Evolutionary conservation across 345 rosid species (phyloP), one percentile per base, ranked within the genome.

Genomic region (Ceriops zippeliana): DNA sequence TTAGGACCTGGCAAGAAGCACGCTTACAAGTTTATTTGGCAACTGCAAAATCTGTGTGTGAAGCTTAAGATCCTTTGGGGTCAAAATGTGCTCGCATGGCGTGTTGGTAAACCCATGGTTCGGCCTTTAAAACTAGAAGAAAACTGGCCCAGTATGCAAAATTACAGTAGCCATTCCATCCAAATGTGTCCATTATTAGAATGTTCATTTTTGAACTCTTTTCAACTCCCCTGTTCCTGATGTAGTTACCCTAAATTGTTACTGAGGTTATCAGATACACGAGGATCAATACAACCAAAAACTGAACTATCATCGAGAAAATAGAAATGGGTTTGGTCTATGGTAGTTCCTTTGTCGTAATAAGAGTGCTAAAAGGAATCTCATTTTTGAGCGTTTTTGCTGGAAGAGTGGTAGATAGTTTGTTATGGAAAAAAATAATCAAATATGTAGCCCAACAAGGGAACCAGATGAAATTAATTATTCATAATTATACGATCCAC

Each of bases 381-480:
- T 74, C 58, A 75, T 71, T 51, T 75, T 42, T 2, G 47, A 42
- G 49, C 3, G 19, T 53, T 61, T 47, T 58, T 68, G 71, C 73
- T 58, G 74, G 77, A 61, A 76, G 65, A 76, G 73, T 71, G 72
- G 71, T 63, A 73, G 61, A 72, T 58, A 53, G 61, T 58, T 56
- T 70, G 70, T 27, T 63, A 22, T 67, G 51, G 58, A 76, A 66
- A 75, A 80, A 79, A 76, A 69, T 67, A 85, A 90, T 85, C 71
- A 79, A 83, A 78, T 65, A 63, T 90, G 98, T 82, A 72, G 83
- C 79, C 95, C 98, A 92, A 76, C 82, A 76, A 75, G 91, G 87
- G 74, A 83, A 90, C 96, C 78, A 73, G 59, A 24, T 78, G 70
- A 21, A 67, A 85, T 86, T 84, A 86, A 86, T 9, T 75, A 85